Conservation (phyloP, 1,284 basidiomycete species). For the Peniophora sp. region DNA sequence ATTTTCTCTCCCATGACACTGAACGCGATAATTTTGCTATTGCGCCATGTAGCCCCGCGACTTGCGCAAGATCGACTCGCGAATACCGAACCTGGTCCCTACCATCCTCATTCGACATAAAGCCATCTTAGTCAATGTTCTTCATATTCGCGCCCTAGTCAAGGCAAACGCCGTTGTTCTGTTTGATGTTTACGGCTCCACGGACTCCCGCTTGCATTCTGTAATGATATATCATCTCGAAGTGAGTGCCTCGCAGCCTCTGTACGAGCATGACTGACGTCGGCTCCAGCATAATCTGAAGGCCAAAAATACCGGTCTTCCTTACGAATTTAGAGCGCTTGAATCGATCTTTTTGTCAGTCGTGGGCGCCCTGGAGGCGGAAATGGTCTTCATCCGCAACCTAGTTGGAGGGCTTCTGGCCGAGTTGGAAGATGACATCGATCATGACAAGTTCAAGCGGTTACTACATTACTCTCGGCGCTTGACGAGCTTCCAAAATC, state of each 20-base stretch:
- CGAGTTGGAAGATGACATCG: constrained; percentile 89
- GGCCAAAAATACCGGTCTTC: constrained; percentile 53
- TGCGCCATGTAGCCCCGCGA: constrained; percentile 72
- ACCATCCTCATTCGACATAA: constrained; percentile 87
- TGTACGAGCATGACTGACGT: constrained; percentile 7
- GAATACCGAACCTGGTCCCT: constrained; percentile 90
- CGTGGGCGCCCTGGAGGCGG: constrained; percentile 84
- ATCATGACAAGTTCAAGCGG: constrained; percentile 86
- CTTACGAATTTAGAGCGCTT: constrained; percentile 89
- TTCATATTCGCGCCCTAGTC: constrained; percentile 91
- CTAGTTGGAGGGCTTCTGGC: constrained; percentile 84
- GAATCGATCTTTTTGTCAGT: constrained; percentile 88
- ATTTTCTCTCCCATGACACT: constrained; percentile 1
- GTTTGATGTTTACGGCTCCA: constrained; percentile 85
- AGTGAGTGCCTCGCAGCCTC: constrained; percentile 27
- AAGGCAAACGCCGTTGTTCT: constrained; percentile 90
- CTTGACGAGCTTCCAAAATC: constrained; percentile 80
- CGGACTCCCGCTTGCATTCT: constrained; percentile 78
- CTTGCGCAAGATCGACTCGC: constrained; percentile 92
- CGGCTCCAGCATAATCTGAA: constrained; percentile 68
- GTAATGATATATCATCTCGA: constrained; percentile 87
- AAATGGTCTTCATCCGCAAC: constrained; percentile 86
- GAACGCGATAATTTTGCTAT: constrained; percentile 7
- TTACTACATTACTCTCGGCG: constrained; percentile 86
- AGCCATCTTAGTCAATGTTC: constrained; percentile 86